Conservation (phyloP, 192 early-diverging fungal genomes). For the Thamnidium elegans region DNA sequence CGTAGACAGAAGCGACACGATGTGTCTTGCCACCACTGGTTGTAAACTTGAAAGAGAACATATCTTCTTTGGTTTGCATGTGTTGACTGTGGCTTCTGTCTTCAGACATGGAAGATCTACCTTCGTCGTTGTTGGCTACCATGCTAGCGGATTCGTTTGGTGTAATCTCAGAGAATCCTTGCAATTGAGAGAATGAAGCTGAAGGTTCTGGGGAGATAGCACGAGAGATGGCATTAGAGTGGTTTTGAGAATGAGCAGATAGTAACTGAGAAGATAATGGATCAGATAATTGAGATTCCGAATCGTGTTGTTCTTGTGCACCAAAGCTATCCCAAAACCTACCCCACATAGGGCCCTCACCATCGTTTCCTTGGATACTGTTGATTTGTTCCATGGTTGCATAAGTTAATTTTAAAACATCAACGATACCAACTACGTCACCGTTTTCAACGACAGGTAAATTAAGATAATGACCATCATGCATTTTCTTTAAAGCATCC, state of each 20-base stretch:
- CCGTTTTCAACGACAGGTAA: constrained; percentile 74
- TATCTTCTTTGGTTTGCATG: not conserved
- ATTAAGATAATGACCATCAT: constrained; percentile 82
- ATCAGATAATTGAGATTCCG: constrained; percentile 63
- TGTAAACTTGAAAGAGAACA: constrained; percentile 77
- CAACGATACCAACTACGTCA: constrained; percentile 73
- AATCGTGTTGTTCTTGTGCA: constrained; percentile 58
- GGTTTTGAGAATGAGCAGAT: not conserved
- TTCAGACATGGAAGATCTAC: constrained; percentile 23
- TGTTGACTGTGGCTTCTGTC: not conserved
- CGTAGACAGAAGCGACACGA: constrained; percentile 62
- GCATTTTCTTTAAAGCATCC: constrained; percentile 83
- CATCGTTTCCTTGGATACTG: constrained; percentile 47
- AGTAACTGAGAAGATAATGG: constrained; percentile 38
- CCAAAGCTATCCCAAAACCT: constrained; percentile 74
- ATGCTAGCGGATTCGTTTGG: constrained; percentile 54
- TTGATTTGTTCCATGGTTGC: constrained; percentile 73
- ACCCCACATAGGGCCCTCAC: constrained; percentile 52
- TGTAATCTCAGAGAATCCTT: constrained; percentile 47
- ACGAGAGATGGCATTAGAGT: constrained; percentile 20
- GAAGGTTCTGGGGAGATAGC: constrained; percentile 44
- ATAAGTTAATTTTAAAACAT: constrained; percentile 81
- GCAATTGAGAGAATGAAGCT: constrained; percentile 39
- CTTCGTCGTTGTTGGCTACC: constrained; percentile 46
- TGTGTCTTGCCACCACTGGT: constrained; percentile 69